Conservation (phyloP, 208 protist genomes). For the Acanthamoeba lenticulata region DNA sequence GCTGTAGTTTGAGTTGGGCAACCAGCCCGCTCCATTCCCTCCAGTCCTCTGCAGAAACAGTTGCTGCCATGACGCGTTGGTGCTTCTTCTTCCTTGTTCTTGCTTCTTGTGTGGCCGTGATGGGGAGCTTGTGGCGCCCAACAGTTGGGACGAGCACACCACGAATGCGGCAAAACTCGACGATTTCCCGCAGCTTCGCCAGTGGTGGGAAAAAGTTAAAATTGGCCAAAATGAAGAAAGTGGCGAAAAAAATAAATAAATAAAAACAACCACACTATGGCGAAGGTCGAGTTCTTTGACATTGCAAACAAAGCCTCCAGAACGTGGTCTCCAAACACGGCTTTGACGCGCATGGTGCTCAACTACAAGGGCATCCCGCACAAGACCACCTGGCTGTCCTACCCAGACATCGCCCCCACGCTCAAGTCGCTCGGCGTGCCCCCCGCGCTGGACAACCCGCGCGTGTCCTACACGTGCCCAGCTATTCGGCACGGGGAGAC, state of each 20-base stretch:
- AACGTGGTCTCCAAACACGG: conserved; percentile 10
- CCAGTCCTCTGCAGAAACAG: background rate
- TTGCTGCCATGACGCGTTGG: background rate
- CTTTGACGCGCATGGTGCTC: background rate
- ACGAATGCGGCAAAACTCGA: no score
- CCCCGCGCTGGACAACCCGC: background rate
- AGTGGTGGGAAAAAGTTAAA: no score
- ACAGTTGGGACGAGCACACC: no score
- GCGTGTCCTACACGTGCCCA: background rate
- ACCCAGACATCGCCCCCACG: conserved; percentile 32
- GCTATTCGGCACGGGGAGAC: background rate
- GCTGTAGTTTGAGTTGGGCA: background rate
- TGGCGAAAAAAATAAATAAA: no score
- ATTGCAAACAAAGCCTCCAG: background rate
- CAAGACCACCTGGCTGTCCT: conserved; percentile 48
- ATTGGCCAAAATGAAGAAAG: no score
- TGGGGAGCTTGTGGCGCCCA: no score
- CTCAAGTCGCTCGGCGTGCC: background rate
- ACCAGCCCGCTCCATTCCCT: background rate
- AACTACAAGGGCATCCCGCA: conserved; percentile 61
- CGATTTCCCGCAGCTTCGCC: no score
- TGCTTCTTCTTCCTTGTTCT: background rate
- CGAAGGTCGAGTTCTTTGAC: conserved; percentile 64
- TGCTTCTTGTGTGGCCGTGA: no score
- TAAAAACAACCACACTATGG: no score